Evolutionary conservation across 75 land plant genomes (phyloP).

Genomic region (Pinus tabuliformis): DNA sequence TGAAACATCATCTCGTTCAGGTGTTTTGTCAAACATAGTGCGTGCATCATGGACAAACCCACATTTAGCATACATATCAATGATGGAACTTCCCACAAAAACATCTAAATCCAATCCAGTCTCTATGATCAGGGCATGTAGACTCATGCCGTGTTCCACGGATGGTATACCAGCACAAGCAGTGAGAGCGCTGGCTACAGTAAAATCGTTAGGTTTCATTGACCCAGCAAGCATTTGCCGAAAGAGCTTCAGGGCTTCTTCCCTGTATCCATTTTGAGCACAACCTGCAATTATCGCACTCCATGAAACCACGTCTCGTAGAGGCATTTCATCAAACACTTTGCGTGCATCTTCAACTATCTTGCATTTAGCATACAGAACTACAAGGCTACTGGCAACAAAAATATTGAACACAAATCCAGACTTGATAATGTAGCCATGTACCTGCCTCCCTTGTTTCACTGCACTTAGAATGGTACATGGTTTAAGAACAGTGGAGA

Average conservation of each 20-base stretch:
- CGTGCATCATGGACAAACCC: slow-evolving; percentile 11
- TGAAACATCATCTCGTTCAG: slow-evolving; percentile 2
- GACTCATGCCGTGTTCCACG: slow-evolving; percentile 1
- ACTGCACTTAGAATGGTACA: slow-evolving; percentile 26
- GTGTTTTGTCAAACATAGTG: slow-evolving; percentile 2
- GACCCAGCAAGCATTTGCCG: slow-evolving; percentile 4
- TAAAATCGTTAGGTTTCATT: neutral
- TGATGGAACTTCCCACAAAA: neutral
- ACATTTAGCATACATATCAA: slow-evolving; percentile 13
- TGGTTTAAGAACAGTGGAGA: slow-evolving; percentile 46
- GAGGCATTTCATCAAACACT: slow-evolving; percentile 25
- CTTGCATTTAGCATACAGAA: slow-evolving; percentile 43
- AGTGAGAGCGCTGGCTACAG: slow-evolving; percentile 5
- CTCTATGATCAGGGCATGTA: neutral
- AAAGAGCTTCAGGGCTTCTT: slow-evolving; percentile 15
- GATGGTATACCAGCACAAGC: slow-evolving; percentile 2
- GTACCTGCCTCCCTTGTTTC: slow-evolving; percentile 22
- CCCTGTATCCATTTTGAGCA: slow-evolving; percentile 24
- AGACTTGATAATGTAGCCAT: slow-evolving; percentile 28
- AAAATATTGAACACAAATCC: slow-evolving; percentile 35
- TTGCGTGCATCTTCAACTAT: slow-evolving; percentile 15
- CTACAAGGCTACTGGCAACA: slow-evolving; percentile 10
- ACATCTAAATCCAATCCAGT: slow-evolving; percentile 1
- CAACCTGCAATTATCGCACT: slow-evolving; percentile 34
- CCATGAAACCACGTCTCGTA: slow-evolving; percentile 36